A percentile compares a stretch with the other conserved stretches of the same genome.
Evolutionary conservation across 2,329 filamentous ascomycete genomes (phyloP).

Genomic region (Elsinoe necatrix): DNA sequence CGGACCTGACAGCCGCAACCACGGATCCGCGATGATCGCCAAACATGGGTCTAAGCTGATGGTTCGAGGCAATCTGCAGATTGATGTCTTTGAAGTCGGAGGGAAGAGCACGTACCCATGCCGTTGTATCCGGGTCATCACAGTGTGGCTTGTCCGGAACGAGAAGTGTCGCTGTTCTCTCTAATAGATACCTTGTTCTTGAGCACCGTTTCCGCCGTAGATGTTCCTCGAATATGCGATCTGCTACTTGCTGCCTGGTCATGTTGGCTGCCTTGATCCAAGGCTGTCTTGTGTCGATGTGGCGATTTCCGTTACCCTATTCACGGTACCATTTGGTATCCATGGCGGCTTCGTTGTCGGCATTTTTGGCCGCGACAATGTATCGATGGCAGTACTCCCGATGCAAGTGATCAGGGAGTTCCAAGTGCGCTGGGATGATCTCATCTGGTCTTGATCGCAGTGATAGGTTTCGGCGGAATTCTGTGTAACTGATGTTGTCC

Average conservation of each 20-base stretch:
- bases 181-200: background rate
- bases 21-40: background rate
- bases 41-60: background rate
- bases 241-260: conserved; percentile 3
- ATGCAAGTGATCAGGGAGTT: background rate
- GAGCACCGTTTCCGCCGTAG: background rate
- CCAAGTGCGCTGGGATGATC: background rate
- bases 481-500: background rate
- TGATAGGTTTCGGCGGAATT: conserved; percentile 1
- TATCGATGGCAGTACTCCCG: background rate
- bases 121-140: background rate
- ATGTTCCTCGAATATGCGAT: background rate
- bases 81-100: background rate
- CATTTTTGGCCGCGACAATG: background rate
- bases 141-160: background rate
- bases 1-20: background rate
- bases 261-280: conserved; percentile 2
- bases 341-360: background rate
- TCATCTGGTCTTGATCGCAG: background rate
- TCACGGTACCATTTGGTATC: conserved; percentile 2
- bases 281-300: background rate
- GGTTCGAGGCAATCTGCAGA: background rate
- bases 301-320: background rate
- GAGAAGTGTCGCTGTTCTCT: background rate
- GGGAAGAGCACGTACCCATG: background rate